Evolutionary conservation across 305 asterid genomes (phyloP).

Genomic region (Fraxinus platypoda): DNA sequence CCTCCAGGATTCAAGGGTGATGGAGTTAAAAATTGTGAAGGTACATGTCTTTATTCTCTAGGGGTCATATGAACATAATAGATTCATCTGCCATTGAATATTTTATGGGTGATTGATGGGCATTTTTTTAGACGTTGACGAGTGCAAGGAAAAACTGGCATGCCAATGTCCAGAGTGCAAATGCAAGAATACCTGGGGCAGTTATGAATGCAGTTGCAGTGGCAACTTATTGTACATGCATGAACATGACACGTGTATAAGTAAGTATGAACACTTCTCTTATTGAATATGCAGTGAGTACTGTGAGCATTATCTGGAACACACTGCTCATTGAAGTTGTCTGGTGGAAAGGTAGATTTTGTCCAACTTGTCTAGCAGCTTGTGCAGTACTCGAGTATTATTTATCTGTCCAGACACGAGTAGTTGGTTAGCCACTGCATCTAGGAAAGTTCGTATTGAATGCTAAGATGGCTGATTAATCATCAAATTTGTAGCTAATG

Average conservation of each 20-base stretch:
- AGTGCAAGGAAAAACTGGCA: constrained; percentile 78
- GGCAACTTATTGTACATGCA: constrained; percentile 72
- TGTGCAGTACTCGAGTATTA: not conserved
- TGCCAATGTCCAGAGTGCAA: constrained; percentile 90
- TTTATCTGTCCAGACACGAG: not conserved
- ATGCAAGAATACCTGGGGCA: constrained; percentile 97
- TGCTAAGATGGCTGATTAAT: not conserved
- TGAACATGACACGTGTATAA: constrained; percentile 90
- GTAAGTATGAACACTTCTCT: constrained; percentile 36
- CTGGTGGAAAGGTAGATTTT: not conserved
- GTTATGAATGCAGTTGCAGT: constrained; percentile 84
- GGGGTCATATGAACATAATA: constrained; percentile 7
- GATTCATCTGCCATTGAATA: constrained; percentile 7
- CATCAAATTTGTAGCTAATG: not conserved
- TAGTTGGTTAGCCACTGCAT: not conserved
- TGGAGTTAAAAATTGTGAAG: constrained; percentile 81
- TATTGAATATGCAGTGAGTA: constrained; percentile 18
- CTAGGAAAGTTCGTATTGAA: not conserved
- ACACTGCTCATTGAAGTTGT: not conserved
- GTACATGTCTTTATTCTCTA: constrained; percentile 32
- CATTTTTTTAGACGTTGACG: constrained; percentile 64
- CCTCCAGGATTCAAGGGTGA: constrained; percentile 96
- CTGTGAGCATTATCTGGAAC: constrained; percentile 2
- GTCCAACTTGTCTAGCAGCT: not conserved
- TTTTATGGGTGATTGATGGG: constrained; percentile 17